A percentile compares a stretch with the other conserved stretches of the same genome.
These are phyloP conservation scores for Dispira simplex DNA, from an alignment of 192 early-diverging fungal species.

Conservation along the genomic window DNA sequence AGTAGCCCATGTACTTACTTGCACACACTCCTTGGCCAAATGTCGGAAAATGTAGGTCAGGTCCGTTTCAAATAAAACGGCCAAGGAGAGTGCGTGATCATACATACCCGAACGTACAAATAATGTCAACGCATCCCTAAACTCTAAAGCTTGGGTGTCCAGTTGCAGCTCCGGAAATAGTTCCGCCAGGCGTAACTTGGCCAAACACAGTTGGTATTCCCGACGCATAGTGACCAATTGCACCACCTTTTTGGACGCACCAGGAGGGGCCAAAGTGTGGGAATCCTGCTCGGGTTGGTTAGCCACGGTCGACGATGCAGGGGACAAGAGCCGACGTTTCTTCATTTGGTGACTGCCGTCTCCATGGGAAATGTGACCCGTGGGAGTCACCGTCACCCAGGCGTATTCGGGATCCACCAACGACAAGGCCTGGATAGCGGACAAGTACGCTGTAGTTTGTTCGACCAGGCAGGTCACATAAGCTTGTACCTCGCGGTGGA, in stretches of 20 bases:
- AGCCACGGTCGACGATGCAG: background rate
- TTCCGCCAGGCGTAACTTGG: constrained; percentile 19
- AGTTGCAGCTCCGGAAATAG: constrained; percentile 18
- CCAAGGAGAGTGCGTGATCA: constrained; percentile 24
- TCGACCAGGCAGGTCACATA: constrained; percentile 14
- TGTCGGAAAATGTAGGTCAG: constrained; percentile 18
- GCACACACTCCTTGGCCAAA: constrained; percentile 19
- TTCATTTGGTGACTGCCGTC: background rate
- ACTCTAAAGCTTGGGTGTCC: constrained; percentile 14
- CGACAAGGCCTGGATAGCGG: constrained; percentile 21
- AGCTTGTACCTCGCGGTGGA: constrained; percentile 15
- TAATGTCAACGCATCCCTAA: constrained; percentile 22
- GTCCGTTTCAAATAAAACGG: constrained; percentile 15
- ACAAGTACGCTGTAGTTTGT: constrained; percentile 23
- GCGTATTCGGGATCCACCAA: constrained; percentile 25
- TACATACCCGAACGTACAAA: constrained; percentile 24
- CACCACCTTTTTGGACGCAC: constrained; percentile 22
- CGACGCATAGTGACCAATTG: constrained; percentile 24
- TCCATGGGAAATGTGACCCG: constrained; percentile 7
- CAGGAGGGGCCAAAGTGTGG: constrained; percentile 6
- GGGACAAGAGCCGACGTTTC: background rate
- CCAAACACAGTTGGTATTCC: constrained; percentile 25
- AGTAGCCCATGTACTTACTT: constrained; percentile 2
- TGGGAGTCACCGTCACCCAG: constrained; percentile 23
- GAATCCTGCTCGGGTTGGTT: constrained; percentile 15